A percentile compares a stretch with the other conserved stretches of the same genome.
These are phyloP conservation scores for Salix exigua DNA, from an alignment of 345 rosid species.

Conservation along the genomic window DNA sequence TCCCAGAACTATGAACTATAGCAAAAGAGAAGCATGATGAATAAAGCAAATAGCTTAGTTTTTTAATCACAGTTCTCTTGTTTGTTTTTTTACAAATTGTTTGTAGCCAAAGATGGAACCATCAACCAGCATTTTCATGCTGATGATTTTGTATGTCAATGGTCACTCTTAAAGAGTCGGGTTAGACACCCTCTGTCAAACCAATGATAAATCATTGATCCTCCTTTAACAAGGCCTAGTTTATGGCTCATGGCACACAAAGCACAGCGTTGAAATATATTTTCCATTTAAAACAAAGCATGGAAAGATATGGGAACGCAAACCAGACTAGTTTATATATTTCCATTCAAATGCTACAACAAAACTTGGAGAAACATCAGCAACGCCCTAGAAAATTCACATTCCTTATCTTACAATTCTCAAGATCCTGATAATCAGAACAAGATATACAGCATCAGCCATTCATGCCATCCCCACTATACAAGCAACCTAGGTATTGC, in stretches of 20 bases:
- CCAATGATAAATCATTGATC: too few relatives aligned
- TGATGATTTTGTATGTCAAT: too few relatives aligned
- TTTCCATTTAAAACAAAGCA: background rate
- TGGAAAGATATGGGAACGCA: background rate
- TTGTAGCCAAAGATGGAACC: too few relatives aligned
- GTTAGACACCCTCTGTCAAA: too few relatives aligned
- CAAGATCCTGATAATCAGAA: conserved; percentile 9
- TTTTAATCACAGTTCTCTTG: too few relatives aligned
- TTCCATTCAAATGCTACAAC: conserved; percentile 19
- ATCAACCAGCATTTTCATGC: too few relatives aligned
- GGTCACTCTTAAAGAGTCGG: too few relatives aligned
- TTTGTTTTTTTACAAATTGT: too few relatives aligned
- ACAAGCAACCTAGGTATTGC: conserved; percentile 2
- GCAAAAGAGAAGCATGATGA: too few relatives aligned
- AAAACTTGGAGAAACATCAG: conserved; percentile 9
- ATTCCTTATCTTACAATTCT: conserved; percentile 13
- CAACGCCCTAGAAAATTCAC: conserved; percentile 1
- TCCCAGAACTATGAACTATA: background rate
- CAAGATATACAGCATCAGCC: conserved; percentile 6
- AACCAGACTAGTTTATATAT: conserved; percentile 2
- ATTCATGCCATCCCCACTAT: conserved; percentile 1
- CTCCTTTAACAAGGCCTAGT: background rate
- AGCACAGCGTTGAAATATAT: background rate
- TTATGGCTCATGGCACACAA: background rate
- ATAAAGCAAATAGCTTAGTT: too few relatives aligned